These are phyloP conservation scores for Curvularia sp. DNA, from an alignment of 2,329 filamentous ascomycete species.

Conservation along the genomic window DNA sequence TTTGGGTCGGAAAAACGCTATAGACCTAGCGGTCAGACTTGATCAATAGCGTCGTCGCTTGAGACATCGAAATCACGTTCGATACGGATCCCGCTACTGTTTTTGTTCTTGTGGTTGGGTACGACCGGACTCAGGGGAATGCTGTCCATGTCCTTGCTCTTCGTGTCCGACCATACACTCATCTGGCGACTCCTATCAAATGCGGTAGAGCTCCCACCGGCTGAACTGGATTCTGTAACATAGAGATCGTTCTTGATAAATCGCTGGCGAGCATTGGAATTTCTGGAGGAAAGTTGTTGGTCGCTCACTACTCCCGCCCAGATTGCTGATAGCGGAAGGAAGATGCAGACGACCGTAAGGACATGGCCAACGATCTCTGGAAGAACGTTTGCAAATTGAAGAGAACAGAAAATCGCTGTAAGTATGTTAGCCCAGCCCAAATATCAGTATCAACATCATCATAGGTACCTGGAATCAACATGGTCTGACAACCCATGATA, in stretches of 20 bases:
- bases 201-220: constrained; percentile 17
- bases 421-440: constrained; percentile 25
- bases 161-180: constrained; percentile 26
- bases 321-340: constrained; percentile 70
- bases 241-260: constrained; percentile 37
- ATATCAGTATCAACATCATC: no score
- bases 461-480: constrained; percentile 66
- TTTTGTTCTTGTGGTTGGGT: constrained; percentile 10
- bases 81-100: constrained; percentile 29
- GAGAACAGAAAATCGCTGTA: constrained; percentile 65
- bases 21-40: constrained; percentile 6
- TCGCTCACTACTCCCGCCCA: constrained; percentile 61
- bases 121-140: constrained; percentile 10
- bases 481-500: constrained; percentile 71
- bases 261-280: constrained; percentile 36
- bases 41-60: constrained; percentile 18
- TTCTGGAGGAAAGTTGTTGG: constrained; percentile 24
- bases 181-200: constrained; percentile 30
- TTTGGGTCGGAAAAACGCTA: background rate
- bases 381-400: constrained; percentile 61
- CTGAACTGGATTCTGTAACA: constrained; percentile 16
- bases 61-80: constrained; percentile 35
- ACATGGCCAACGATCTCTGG: constrained; percentile 63
- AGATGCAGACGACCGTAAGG: constrained; percentile 66
- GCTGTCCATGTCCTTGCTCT: constrained; percentile 27